phyloP scores from a whole-genome alignment of 2,329 filamentous ascomycete genomes.

The Nectriaceae sp. region DNA sequence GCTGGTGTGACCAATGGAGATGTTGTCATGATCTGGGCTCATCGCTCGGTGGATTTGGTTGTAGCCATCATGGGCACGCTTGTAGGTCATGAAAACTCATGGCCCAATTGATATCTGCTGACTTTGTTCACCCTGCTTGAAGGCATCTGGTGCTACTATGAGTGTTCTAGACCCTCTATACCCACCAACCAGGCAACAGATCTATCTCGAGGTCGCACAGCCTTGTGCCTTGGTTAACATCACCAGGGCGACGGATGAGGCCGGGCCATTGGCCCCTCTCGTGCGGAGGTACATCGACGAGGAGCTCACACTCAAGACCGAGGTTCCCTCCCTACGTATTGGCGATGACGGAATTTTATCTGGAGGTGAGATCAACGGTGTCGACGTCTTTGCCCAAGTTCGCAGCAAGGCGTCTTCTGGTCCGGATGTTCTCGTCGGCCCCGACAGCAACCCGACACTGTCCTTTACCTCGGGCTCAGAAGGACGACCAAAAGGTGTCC shows the following conservation, averaged over 20 bases:
- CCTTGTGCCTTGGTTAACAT: slow-evolving; percentile 57
- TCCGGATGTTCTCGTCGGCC: slow-evolving; percentile 78
- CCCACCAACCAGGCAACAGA: slow-evolving; percentile 32
- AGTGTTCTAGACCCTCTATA: slow-evolving; percentile 25
- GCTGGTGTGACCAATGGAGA: slow-evolving; percentile 76
- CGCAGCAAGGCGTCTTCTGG: slow-evolving; percentile 53
- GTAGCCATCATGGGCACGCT: slow-evolving; percentile 76
- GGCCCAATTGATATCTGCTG: not conserved
- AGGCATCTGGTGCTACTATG: slow-evolving; percentile 26
- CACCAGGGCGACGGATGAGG: slow-evolving; percentile 68
- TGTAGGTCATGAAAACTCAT: too few relatives aligned
- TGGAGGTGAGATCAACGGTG: slow-evolving; percentile 67
- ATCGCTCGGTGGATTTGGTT: slow-evolving; percentile 69
- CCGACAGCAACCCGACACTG: slow-evolving; percentile 79
- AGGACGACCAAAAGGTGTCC: slow-evolving; percentile 81
- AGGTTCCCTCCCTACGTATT: slow-evolving; percentile 74
- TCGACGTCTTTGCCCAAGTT: slow-evolving; percentile 65
- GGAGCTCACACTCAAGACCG: slow-evolving; percentile 70
- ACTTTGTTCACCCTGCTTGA: slow-evolving; percentile 5
- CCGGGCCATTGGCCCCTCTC: slow-evolving; percentile 42
- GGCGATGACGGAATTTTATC: slow-evolving; percentile 68
- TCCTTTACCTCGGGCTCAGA: slow-evolving; percentile 75
- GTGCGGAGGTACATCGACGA: slow-evolving; percentile 68
- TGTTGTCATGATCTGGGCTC: slow-evolving; percentile 90
- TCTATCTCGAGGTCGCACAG: slow-evolving; percentile 74